Conservation (phyloP, 768 basidiomycete species). For the Amanita pseudoporphyria region DNA sequence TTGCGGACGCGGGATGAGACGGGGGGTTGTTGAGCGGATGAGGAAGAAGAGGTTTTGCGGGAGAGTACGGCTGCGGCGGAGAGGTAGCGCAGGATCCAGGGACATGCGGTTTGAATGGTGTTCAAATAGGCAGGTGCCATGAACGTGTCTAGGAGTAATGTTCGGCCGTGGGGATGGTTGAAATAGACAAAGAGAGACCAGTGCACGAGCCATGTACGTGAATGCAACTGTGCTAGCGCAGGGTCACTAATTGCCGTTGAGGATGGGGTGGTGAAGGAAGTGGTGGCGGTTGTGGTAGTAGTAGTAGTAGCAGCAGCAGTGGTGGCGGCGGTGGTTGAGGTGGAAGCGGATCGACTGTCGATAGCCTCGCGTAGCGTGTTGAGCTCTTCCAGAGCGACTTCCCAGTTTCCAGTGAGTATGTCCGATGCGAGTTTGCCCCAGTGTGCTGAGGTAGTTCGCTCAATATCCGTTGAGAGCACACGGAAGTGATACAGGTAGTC, state of each 20-base stretch:
- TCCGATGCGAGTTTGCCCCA: conserved; percentile 99
- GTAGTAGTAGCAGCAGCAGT: background rate
- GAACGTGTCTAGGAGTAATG: conserved; percentile 92
- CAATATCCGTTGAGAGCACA: conserved; percentile 86
- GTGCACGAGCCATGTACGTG: conserved; percentile 92
- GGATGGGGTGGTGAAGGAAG: conserved; percentile 10
- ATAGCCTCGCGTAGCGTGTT: conserved; percentile 91
- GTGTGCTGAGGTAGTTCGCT: conserved; percentile 92
- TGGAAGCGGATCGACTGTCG: conserved; percentile 52
- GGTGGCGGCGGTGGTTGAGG: conserved; percentile 8
- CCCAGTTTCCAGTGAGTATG: conserved; percentile 92
- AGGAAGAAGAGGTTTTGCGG: conserved; percentile 57
- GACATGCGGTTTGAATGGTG: conserved; percentile 93
- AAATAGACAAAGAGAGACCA: conserved; percentile 99
- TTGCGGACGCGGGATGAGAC: conserved; percentile 71
- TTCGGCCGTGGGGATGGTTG: conserved; percentile 88
- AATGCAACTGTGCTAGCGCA: conserved; percentile 83
- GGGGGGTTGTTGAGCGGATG: conserved; percentile 24
- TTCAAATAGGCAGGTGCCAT: conserved; percentile 95
- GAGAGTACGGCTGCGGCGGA: conserved; percentile 89
- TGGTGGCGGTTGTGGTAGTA: background rate
- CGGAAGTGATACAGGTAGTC: conserved; percentile 99
- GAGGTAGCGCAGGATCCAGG: conserved; percentile 93
- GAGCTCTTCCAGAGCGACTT: conserved; percentile 89
- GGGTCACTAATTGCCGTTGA: conserved; percentile 37